Evolutionary conservation across 2,329 filamentous ascomycete genomes (phyloP), one percentile per base, ranked within the genome.

Genomic region (Sphaceloma murrayae): DNA sequence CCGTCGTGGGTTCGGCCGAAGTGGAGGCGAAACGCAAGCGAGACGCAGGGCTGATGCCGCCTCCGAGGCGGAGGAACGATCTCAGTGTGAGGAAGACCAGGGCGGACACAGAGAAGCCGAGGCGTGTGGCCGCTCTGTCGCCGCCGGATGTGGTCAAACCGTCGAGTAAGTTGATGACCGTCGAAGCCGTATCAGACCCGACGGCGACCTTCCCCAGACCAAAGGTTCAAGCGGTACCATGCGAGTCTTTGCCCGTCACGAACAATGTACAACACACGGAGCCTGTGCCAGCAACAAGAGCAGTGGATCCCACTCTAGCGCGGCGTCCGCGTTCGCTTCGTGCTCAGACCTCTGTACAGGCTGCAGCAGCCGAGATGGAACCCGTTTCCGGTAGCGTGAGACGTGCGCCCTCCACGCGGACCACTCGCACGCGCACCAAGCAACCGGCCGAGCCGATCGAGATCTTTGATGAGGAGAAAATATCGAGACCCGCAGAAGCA

Each of bases 231-330:
- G n/a, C n/a, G n/a, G n/a, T n/a, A n/a, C n/a, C n/a, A n/a, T n/a
- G n/a, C n/a, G n/a, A n/a, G n/a, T n/a, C n/a, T n/a, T n/a, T n/a
- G n/a, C n/a, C n/a, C n/a, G n/a, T n/a, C n/a, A n/a, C n/a, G n/a
- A n/a, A n/a, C n/a, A 14, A 10, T 14, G 17, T 7, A 6, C 6
- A 31, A 21, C 8, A 33, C 13, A 24, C 44, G 5, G 52, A 49
- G 5, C 52, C 53, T 1, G 48, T 49, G 43, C 48, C 34, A 8
- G 18, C n/a, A 19, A 5, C 34, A 10, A 9, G 60, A 17, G 55
- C 54, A 33, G 60, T 56, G 45, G 60, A 62, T 48, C 56, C 60
- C 3, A 62, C 58, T 34, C 53, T 62, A 7, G 60, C 60, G 8
- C 45, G 60, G 46, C 48, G 60, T 43, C 60, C 59, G n/a, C 48